Percentiles rank a stretch among this genome's conserved stretches.
Evolutionary conservation across 2,329 filamentous ascomycete species (phyloP).

Genomic region (Davidsoniella neocaledoniae): DNA sequence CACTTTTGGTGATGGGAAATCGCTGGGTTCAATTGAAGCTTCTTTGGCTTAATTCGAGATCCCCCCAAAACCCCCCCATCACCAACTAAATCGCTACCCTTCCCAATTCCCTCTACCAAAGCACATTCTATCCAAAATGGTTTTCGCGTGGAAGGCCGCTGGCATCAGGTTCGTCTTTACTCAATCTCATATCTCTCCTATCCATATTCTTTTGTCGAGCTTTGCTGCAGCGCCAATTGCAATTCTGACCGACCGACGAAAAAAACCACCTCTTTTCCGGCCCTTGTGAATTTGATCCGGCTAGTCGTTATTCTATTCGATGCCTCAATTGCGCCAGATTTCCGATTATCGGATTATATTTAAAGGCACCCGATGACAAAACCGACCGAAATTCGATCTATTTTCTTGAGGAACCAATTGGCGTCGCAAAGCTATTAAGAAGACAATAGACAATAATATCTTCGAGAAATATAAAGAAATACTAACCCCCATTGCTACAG

Average conservation of each 20-base stretch:
- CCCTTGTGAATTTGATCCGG: too few species aligned
- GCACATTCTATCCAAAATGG: slow-evolving; percentile 50
- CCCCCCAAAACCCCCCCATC: neutral
- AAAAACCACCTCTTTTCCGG: too few species aligned
- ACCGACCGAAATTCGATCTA: too few species aligned
- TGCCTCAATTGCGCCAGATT: too few species aligned
- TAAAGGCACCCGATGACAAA: too few species aligned
- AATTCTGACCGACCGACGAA: slow-evolving; percentile 2
- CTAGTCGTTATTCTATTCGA: too few species aligned
- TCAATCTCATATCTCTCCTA: slow-evolving; percentile 20
- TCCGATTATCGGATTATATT: too few species aligned
- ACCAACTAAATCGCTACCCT: slow-evolving; percentile 1
- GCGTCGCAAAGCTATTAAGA: neutral
- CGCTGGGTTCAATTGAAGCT: slow-evolving; percentile 1
- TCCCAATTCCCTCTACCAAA: slow-evolving; percentile 18
- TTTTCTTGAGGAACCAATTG: neutral
- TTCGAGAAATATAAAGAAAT: neutral
- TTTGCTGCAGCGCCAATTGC: slow-evolving; percentile 15
- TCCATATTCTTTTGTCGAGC: slow-evolving; percentile 10
- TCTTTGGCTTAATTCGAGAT: slow-evolving; percentile 1
- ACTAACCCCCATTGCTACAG: slow-evolving; percentile 29
- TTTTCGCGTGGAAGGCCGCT: slow-evolving; percentile 95
- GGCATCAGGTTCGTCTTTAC: slow-evolving; percentile 70
- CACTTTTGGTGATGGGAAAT: slow-evolving; percentile 5
- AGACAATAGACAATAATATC: neutral